Conservation (phyloP, 257 asterid genomes). For the Anisodus acutangulus region DNA sequence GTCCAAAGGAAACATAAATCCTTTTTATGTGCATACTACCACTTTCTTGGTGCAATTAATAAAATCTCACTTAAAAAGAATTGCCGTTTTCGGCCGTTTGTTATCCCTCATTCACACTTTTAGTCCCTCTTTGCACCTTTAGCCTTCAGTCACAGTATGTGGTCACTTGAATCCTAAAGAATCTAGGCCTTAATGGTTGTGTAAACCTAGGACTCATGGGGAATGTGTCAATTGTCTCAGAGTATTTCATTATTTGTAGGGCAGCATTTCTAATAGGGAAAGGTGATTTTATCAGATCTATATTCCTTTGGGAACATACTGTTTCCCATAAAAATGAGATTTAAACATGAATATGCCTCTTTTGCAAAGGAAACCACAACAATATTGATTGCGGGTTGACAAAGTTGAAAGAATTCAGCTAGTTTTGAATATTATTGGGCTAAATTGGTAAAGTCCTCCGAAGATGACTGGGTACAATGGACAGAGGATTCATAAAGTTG, state of each 20-base stretch:
- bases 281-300: background rate
- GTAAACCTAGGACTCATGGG: background rate
- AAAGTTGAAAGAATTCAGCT: background rate
- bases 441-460: background rate
- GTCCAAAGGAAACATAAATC: background rate
- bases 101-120: background rate
- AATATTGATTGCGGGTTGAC: background rate
- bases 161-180: conserved; percentile 13
- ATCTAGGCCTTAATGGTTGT: background rate
- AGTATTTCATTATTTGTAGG: conserved; percentile 13
- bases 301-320: conserved; percentile 14
- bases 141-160: background rate
- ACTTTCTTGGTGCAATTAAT: background rate
- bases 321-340: background rate
- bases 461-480: background rate
- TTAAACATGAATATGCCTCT: background rate
- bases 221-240: background rate
- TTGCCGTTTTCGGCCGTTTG: background rate
- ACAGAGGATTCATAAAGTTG: background rate
- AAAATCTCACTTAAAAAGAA: background rate
- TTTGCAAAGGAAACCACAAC: background rate
- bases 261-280: background rate
- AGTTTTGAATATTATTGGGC: background rate
- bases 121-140: conserved; percentile 14
- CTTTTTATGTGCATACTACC: background rate